These are phyloP conservation scores for Balansia obtecta DNA, from an alignment of 2,329 filamentous ascomycete species.

Conservation along the genomic window DNA sequence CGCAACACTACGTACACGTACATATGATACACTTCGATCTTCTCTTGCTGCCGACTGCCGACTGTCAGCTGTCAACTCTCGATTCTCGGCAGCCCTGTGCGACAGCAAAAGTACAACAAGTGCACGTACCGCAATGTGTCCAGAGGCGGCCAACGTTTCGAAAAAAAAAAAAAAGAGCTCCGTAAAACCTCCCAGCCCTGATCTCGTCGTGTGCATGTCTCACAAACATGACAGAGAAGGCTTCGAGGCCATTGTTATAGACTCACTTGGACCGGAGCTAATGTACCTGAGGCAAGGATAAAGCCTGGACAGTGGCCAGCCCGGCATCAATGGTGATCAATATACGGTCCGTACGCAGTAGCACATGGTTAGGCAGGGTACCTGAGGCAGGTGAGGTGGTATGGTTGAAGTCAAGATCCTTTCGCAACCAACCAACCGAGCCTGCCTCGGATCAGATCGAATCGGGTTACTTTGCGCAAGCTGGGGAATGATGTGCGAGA, in stretches of 20 bases:
- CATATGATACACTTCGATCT: neutral
- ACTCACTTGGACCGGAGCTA: too few species aligned
- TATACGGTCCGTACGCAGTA: too few species aligned
- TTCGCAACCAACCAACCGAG: too few species aligned
- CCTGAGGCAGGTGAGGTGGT: too few species aligned
- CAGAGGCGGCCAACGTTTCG: neutral
- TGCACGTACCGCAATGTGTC: constrained; percentile 4
- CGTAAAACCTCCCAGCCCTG: neutral
- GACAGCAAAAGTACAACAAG: neutral
- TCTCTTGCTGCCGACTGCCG: neutral
- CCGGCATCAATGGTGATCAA: too few species aligned
- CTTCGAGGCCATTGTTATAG: too few species aligned
- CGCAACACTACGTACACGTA: neutral
- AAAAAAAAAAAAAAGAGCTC: too few species aligned
- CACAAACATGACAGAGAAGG: neutral
- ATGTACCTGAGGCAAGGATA: too few species aligned
- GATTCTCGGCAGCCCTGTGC: neutral
- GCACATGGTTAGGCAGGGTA: too few species aligned
- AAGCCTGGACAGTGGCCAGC: too few species aligned
- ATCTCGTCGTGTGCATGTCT: neutral
- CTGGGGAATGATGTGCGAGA: neutral
- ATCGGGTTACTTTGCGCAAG: neutral
- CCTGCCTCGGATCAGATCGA: neutral
- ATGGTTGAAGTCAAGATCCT: too few species aligned
- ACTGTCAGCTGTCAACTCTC: neutral